Evolutionary conservation across 2,329 filamentous ascomycete genomes (phyloP), one percentile per base, ranked within the genome.

Genomic region (Tricladium varicosporioides): DNA sequence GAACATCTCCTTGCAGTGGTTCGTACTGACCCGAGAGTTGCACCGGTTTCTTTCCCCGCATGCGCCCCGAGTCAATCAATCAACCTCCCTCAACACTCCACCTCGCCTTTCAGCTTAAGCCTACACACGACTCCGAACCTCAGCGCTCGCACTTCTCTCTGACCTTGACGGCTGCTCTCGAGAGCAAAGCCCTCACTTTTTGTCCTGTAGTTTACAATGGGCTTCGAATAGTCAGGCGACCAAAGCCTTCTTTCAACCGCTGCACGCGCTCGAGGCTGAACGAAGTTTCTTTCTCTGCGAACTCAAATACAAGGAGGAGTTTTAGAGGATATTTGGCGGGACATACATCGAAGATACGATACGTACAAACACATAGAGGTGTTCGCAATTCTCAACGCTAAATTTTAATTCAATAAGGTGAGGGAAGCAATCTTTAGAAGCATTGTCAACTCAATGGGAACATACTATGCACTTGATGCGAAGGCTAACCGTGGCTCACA

Each of bases 181-280:
- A 60, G 59, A 63, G 54, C 53, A 51, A 60, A 61, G 60, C 59
- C 49, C 33, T 59, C 54, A 56, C 59, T 58, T 51, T 51, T 55
- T 60, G 53, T 51, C 50, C 36, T 51, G 32, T 51, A 36, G 40
- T 62, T 59, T 58, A 70, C 62, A 60, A 70, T 70, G 67, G 69
- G 68, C 66, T 53, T 59, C 64, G 64, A 57, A 66, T 69, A 68
- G 61, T 53, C 60, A 53, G 54, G 65, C 67, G 61, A 63, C 54
- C 57, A 60, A 46, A 69, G 65, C 66, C 66, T 66, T 62, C 49
- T 31, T 31, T 14, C 48, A 33, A 46, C 57, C 56, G 14, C 46
- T 60, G 54, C 58, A 63, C 60, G 61, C 62, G 60, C 59, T 60
- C 59, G 65, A 62, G 59, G 48, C 58, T 67, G 55, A 60, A 60